These are phyloP conservation scores for Geosmithia morbida DNA, from an alignment of 2,329 filamentous ascomycete species.

Conservation along the genomic window DNA sequence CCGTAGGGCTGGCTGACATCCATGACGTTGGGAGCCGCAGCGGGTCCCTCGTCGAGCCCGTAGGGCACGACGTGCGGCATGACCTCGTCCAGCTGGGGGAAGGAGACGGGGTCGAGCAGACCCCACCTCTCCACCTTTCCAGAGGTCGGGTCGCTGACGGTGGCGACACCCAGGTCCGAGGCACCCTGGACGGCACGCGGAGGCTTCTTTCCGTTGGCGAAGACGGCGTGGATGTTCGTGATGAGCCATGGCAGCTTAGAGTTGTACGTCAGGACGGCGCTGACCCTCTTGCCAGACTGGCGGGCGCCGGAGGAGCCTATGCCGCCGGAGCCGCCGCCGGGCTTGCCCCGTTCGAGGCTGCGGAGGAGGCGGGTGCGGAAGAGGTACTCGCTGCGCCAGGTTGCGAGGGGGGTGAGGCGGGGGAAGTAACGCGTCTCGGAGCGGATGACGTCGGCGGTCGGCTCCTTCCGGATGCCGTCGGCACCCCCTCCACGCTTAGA, in stretches of 20 bases:
- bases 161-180: slow-evolving; percentile 63
- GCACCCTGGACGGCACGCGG: slow-evolving; percentile 75
- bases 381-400: slow-evolving; percentile 94
- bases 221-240: slow-evolving; percentile 67
- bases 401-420: slow-evolving; percentile 68
- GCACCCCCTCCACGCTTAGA: slow-evolving; percentile 17
- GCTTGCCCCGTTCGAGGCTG: slow-evolving; percentile 70
- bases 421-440: slow-evolving; percentile 70
- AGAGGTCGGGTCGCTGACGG: slow-evolving; percentile 62
- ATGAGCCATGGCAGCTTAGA: slow-evolving; percentile 70
- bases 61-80: slow-evolving; percentile 61
- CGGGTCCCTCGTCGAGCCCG: slow-evolving; percentile 65
- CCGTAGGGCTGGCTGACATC: slow-evolving; percentile 80
- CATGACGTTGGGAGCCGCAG: slow-evolving; percentile 74
- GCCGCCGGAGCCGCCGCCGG: slow-evolving; percentile 39
- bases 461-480: slow-evolving; percentile 24
- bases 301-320: slow-evolving; percentile 35
- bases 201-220: slow-evolving; percentile 56
- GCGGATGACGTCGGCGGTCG: slow-evolving; percentile 39
- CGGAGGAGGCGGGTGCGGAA: slow-evolving; percentile 71
- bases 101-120: slow-evolving; percentile 57
- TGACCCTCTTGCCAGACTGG: slow-evolving; percentile 47
- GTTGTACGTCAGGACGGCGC: slow-evolving; percentile 70
- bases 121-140: slow-evolving; percentile 76
- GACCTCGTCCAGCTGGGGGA: slow-evolving; percentile 65